Percentiles rank a stretch among this genome's conserved stretches.
Conservation (phyloP, 495 filamentous ascomycete genomes). For the Penicillium diatomitis region DNA sequence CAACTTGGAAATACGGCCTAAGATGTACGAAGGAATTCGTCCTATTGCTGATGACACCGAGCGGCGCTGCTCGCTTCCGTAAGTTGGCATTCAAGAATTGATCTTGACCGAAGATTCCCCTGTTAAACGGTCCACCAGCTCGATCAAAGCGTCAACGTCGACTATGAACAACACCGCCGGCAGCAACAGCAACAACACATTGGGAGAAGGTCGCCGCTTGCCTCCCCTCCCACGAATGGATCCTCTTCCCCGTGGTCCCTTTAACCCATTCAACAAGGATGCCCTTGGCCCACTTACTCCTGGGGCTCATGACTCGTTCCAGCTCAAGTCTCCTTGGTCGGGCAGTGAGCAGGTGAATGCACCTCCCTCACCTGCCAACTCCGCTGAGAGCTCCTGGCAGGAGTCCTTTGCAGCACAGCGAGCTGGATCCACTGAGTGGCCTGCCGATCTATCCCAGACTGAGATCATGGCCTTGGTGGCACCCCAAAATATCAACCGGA, state of each 20-base stretch:
- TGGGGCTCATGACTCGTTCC: slow-evolving; percentile 28
- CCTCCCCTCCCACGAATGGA: slow-evolving; percentile 36
- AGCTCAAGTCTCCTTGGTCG: slow-evolving; percentile 30
- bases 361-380: slow-evolving; percentile 37
- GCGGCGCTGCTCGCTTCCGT: slow-evolving; percentile 36
- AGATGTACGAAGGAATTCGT: slow-evolving; percentile 29
- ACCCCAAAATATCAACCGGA: slow-evolving; percentile 35
- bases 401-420: slow-evolving; percentile 29
- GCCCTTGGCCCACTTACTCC: slow-evolving; percentile 28
- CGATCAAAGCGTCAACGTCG: slow-evolving; percentile 13
- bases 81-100: slow-evolving; percentile 10
- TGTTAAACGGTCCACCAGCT: neutral
- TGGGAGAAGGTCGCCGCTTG: slow-evolving; percentile 30
- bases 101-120: neutral
- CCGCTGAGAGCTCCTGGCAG: slow-evolving; percentile 35
- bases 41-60: slow-evolving; percentile 22
- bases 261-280: slow-evolving; percentile 30
- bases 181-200: too few relatives aligned
- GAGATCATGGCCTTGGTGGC: slow-evolving; percentile 33
- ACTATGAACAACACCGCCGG: slow-evolving; percentile 10
- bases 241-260: slow-evolving; percentile 34
- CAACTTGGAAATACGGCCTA: slow-evolving; percentile 3
- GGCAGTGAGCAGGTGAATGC: slow-evolving; percentile 24
- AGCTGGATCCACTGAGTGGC: slow-evolving; percentile 23
- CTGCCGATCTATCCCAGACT: slow-evolving; percentile 22